Percentiles rank a stretch among this genome's conserved stretches.
Conservation (phyloP, 805 yeast species). For the Hanseniaspora jakobsenii region DNA sequence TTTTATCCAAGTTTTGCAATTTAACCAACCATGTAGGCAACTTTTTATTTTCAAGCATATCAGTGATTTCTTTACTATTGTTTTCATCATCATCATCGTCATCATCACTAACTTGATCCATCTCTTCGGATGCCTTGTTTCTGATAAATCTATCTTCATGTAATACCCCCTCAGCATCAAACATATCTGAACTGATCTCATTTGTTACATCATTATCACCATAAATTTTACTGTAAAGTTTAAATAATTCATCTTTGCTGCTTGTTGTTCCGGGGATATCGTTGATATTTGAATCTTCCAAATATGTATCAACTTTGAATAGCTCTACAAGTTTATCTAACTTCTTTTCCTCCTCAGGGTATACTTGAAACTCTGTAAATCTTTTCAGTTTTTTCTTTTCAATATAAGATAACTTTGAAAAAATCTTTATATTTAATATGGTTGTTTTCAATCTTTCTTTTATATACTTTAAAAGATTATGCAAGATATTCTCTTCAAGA, state of each 20-base stretch:
- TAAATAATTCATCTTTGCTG: slow-evolving; percentile 32
- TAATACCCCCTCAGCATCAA: slow-evolving; percentile 11
- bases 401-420: slow-evolving; percentile 31
- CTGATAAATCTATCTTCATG: slow-evolving; percentile 21
- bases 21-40: slow-evolving; percentile 91
- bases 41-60: slow-evolving; percentile 89
- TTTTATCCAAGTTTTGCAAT: slow-evolving; percentile 67
- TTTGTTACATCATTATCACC: slow-evolving; percentile 30
- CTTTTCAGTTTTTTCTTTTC: slow-evolving; percentile 40
- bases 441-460: slow-evolving; percentile 10
- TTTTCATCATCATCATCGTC: slow-evolving; percentile 27
- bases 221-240: slow-evolving; percentile 29
- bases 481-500: slow-evolving; percentile 33
- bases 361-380: slow-evolving; percentile 52
- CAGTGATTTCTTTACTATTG: neutral
- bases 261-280: too few relatives aligned
- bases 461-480: slow-evolving; percentile 15
- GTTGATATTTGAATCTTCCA: too few relatives aligned
- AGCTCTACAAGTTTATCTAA: slow-evolving; percentile 42
- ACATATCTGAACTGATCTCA: neutral
- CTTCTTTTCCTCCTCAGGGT: slow-evolving; percentile 61
- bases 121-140: too few relatives aligned
- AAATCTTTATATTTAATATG: slow-evolving; percentile 11
- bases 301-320: too few relatives aligned
- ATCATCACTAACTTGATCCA: too few relatives aligned